A percentile compares a stretch with the other conserved stretches of the same genome.
Conservation (phyloP, 768 basidiomycete species). For the Boletus subcaerulescens region DNA sequence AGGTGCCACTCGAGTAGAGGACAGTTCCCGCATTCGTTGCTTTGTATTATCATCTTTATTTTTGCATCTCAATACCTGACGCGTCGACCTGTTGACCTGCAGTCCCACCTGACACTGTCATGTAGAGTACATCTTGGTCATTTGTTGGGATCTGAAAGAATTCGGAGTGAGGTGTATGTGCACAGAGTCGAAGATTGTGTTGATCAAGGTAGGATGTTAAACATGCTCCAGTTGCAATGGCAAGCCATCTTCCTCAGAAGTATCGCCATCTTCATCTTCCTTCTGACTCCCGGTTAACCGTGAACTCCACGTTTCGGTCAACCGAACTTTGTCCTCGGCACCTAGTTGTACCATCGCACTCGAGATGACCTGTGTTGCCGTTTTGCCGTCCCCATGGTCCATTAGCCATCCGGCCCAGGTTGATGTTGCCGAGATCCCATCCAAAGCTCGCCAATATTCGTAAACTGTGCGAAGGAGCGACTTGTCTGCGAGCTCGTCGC, state of each 20-base stretch:
- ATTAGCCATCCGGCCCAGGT: constrained; percentile 50
- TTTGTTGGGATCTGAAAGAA: neutral
- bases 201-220: neutral
- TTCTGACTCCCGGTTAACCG: constrained; percentile 12
- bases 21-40: constrained; percentile 18
- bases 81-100: too few species aligned
- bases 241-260: constrained; percentile 13
- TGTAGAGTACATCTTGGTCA: neutral
- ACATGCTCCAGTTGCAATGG: constrained; percentile 12
- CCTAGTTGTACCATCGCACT: constrained; percentile 29
- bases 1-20: constrained; percentile 80
- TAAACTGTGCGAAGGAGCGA: constrained; percentile 30
- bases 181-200: neutral
- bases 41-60: constrained; percentile 11
- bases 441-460: constrained; percentile 42
- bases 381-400: constrained; percentile 37
- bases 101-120: too few species aligned
- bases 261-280: constrained; percentile 9
- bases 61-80: constrained; percentile 9
- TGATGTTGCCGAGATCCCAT: constrained; percentile 37
- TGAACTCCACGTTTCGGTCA: constrained; percentile 38
- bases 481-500: constrained; percentile 16
- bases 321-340: constrained; percentile 27
- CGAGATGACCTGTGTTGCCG: constrained; percentile 38
- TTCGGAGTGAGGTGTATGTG: neutral